These are phyloP conservation scores for Delonix regia DNA, from an alignment of 306 rosid genomes.

Conservation along the genomic window DNA sequence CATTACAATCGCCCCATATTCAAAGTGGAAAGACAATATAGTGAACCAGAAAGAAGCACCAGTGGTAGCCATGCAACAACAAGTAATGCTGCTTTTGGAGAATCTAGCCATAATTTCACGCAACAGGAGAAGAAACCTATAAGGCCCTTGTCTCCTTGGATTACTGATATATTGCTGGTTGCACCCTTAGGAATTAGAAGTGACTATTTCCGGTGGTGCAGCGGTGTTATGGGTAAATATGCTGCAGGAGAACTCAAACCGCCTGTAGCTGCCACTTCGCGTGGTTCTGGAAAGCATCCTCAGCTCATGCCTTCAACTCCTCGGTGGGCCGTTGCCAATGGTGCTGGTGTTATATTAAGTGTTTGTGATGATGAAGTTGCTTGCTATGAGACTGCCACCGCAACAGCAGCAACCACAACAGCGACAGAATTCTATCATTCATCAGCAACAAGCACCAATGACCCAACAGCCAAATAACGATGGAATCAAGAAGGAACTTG, in stretches of 20 bases:
- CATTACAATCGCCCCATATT: constrained; percentile 94
- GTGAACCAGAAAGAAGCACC: constrained; percentile 78
- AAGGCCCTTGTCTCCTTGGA: constrained; percentile 95
- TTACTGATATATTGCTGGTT: constrained; percentile 83
- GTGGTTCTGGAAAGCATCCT: too few species aligned
- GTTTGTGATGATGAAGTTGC: constrained; percentile 96
- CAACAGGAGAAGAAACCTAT: constrained; percentile 87
- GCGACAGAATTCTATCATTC: too few species aligned
- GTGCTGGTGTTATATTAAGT: too few species aligned
- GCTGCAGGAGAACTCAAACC: too few species aligned
- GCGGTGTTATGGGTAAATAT: too few species aligned
- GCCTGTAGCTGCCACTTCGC: too few species aligned
- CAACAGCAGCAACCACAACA: constrained; percentile 91
- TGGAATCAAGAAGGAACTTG: too few species aligned
- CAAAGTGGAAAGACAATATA: constrained; percentile 64
- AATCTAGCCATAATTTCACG: constrained; percentile 44
- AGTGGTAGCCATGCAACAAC: constrained; percentile 83
- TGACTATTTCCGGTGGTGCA: constrained; percentile 91
- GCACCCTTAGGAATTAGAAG: constrained; percentile 92
- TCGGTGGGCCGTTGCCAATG: too few species aligned
- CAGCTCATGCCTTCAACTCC: too few species aligned
- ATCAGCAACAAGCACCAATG: too few species aligned
- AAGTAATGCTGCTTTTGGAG: constrained; percentile 60
- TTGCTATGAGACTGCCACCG: constrained; percentile 89
- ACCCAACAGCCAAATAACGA: too few species aligned